These are phyloP conservation scores for Suillus alpinus DNA, from an alignment of 768 basidiomycete species.

Conservation along the genomic window DNA sequence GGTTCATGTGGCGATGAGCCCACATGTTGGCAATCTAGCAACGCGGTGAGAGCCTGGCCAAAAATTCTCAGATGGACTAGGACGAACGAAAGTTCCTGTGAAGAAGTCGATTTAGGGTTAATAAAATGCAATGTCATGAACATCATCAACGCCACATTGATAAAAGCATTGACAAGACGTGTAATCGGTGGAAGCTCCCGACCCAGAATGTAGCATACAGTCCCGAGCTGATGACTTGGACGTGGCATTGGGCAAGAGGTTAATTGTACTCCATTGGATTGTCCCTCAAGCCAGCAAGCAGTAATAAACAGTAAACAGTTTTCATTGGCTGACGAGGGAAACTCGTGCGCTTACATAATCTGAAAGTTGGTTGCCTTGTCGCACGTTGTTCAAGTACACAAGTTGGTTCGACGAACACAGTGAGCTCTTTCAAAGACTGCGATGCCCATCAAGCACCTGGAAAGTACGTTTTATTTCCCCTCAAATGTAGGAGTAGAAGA, in stretches of 20 bases:
- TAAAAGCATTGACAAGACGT: slow-evolving; percentile 1
- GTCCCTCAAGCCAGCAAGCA: neutral
- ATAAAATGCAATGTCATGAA: neutral
- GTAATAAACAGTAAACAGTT: neutral
- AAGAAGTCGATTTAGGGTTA: neutral
- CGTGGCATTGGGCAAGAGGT: slow-evolving; percentile 10
- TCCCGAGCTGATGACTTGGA: neutral
- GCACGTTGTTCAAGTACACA: slow-evolving; percentile 20
- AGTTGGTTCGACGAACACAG: slow-evolving; percentile 1
- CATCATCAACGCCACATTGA: neutral
- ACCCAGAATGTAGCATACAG: neutral
- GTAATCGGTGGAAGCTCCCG: neutral
- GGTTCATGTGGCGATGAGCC: slow-evolving; percentile 6
- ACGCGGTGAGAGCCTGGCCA: neutral
- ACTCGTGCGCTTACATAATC: slow-evolving; percentile 27
- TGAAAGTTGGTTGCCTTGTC: slow-evolving; percentile 12
- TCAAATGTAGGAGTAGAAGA: neutral
- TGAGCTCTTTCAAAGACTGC: slow-evolving; percentile 15
- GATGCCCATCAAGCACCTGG: slow-evolving; percentile 84
- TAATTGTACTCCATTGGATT: neutral
- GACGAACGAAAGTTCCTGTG: slow-evolving; percentile 1
- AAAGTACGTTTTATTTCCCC: slow-evolving; percentile 50
- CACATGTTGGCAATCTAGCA: slow-evolving; percentile 14
- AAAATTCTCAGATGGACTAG: slow-evolving; percentile 10
- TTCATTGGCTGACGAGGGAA: neutral